Base-by-base conservation (phyloP, 805 yeast genomes). In the Barnettozyma siamensis region DNA sequence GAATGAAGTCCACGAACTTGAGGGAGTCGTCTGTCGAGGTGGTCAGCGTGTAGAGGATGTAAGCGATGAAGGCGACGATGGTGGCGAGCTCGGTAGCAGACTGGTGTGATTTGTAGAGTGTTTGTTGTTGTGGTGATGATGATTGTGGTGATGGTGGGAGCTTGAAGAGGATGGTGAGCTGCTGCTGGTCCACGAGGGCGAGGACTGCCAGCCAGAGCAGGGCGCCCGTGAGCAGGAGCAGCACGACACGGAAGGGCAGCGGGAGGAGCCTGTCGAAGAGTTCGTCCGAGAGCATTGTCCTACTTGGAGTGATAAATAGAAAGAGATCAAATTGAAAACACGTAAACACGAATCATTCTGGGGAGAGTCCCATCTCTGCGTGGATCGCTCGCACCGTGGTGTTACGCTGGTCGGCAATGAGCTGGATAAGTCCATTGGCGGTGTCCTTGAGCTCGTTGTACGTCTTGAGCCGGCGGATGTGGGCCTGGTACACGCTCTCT, bases 371-470 rank as follows among this genome's bases (percentile, higher is more conserved):
- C 68, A 78, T 71, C 50, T 80, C 84, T 12, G 69, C 64, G 50
- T 78, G 59, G 7, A 80, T 69, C 29, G 71, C 77, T 11, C 62
- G 58, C 5, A 75, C 54, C 34, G 70, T 64, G 21, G 73, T 60
- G 20, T 68, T 62, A 44, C 76, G 66, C 44, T 78, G 82, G 38
- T 75, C 78, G 1, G 86, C 83, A 26, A 82, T 77, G 65, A 78
- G 57, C 31, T 74, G 72, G 10, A 78, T 71, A 45, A 83, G 55
- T 7, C 73, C 69, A 40, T 79, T 52, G 0, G 86, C 84, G 2
- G 70, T 66, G 53, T 82, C 88, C 50, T 75, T 72, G 19, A 83
- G 59, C 45, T 80, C 86, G 51, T 82, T 78, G 58, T 81, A 83
- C 40, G 65, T 60, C 46, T 77, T 76, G 31, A 82, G 58, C 38